Evolutionary conservation across 345 rosid genomes (phyloP), one percentile per base, ranked within the genome.

Genomic region (Raphanus sativus): DNA sequence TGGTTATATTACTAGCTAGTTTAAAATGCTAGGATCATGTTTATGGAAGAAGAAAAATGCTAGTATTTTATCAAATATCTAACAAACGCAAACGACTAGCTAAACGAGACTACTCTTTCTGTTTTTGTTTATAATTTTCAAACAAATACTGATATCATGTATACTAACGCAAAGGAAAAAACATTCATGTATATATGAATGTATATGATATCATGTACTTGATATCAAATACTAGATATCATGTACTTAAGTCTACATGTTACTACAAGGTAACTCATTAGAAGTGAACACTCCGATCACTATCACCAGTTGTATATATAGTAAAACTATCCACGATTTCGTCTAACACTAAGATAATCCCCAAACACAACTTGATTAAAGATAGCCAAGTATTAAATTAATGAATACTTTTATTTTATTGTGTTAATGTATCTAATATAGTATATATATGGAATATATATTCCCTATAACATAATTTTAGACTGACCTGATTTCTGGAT

Each of bases 401-500:
- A 3, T 59, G 13, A 13, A 36, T 28, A 4, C 55, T n/a, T 54
- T 15, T 16, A 52, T 52, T 52, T 28, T 6, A 11, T 33, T 17
- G 3, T 62, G 9, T 45, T 4, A 6, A 32, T 50, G 11, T 4
- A 9, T 63, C 21, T 21, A 34, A 34, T 33, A 15, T 63, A 30
- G 5, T 64, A 30, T 3, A 24, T 13, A 65, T 30, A 33, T 13
- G 48, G 4, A 6, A 36, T 33, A 34, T 64, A 36, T 17, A 62
- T 30, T 62, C 15, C 32, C 62, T 58, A 64, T 52, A 40, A 25
- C 36, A 25, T 26, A 64, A n/a, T 54, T 42, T 34, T 21, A 76
- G 74, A 77, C 83, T 69, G 80, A 92, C 98, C 97, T 95, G 99
- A 80, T 89, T 95, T 83, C 97, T 88, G 34, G 99, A 95, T 85